A percentile compares a stretch with the other conserved stretches of the same genome.
Conservation (phyloP, 2,329 filamentous ascomycete species). For the Colletotrichum lentis region DNA sequence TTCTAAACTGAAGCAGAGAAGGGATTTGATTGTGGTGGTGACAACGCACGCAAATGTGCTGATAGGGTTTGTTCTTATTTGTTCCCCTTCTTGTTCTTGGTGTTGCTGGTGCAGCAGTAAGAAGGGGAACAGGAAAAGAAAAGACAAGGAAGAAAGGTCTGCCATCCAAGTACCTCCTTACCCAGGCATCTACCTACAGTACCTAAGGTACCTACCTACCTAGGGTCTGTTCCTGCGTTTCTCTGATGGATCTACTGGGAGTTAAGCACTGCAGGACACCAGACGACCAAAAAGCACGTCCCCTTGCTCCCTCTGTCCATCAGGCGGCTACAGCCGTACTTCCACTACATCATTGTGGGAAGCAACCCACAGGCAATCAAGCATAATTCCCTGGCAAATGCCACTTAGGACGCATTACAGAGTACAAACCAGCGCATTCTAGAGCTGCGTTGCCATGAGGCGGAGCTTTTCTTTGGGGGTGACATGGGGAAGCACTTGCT, state of each 20-base stretch:
- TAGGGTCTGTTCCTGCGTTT: neutral
- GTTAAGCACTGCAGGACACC: slow-evolving; percentile 1
- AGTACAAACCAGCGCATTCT: slow-evolving; percentile 14
- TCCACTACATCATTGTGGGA: slow-evolving; percentile 19
- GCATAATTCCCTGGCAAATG: slow-evolving; percentile 22
- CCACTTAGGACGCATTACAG: neutral
- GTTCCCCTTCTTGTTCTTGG: neutral
- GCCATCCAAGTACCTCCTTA: neutral
- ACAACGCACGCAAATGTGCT: neutral
- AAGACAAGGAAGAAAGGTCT: neutral
- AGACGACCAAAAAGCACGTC: neutral
- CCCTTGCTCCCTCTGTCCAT: neutral
- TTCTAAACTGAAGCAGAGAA: neutral
- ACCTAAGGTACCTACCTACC: no score
- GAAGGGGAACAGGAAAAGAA: neutral
- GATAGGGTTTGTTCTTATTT: neutral
- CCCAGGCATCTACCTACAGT: no score
- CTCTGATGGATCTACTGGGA: slow-evolving; percentile 19
- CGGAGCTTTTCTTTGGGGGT: slow-evolving; percentile 9
- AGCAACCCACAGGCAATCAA: slow-evolving; percentile 11
- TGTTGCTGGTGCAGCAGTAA: neutral
- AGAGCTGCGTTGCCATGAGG: slow-evolving; percentile 26
- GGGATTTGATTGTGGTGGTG: neutral
- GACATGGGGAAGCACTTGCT: neutral
- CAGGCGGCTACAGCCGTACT: no score